Base-by-base conservation (phyloP, 1,139 yeast genomes). In the Scheffersomyces illinoinensis region DNA sequence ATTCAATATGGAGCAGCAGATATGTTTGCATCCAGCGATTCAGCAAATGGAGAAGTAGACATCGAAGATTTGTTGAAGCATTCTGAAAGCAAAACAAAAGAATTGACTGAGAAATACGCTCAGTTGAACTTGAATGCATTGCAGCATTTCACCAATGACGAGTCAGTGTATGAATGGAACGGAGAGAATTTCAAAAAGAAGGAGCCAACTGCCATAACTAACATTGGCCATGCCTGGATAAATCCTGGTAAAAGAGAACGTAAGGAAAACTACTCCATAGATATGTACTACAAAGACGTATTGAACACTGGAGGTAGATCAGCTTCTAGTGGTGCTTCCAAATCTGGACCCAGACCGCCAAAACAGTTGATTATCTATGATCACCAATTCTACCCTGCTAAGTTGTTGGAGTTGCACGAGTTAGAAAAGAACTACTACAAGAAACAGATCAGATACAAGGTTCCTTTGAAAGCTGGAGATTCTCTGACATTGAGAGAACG, bases 101-200 rank as follows among this genome's bases (percentile, higher is more conserved):
- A 86, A 68, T 76, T 90, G 63, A 87, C 86, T 66, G 78, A 85
- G 51, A 87, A 87, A 69, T 90, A 87, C 68, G 84, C 86, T 18
- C 82, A 87, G 54, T 77, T 90, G 56, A 90, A 92, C 58, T 78
- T 90, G 59, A 91, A 87, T 72, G 96, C 92, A 56, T 78, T 90
- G 59, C 96, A 90, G 67, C 89, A 89, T 68, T 89, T 88, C 68
- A 81, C 87, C 33, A 81, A 80, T 61, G 84, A 85, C 53, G 85
- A 79, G 59, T 88, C 93, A 1, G 93, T 91, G 7, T 90, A 90
- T 71, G 95, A 90, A 72, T 90, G 96, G 96, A 88, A 90, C 71
- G 96, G 96, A 54, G 87, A 88, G 63, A 89, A 88, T 68, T 90
- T 89, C 76, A 88, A 88, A 72, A 89, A 89, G 78, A 88, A 87